These are phyloP conservation scores for Pseudogymnoascus sp. DNA, from an alignment of 2,329 filamentous ascomycete genomes.

Conservation along the genomic window DNA sequence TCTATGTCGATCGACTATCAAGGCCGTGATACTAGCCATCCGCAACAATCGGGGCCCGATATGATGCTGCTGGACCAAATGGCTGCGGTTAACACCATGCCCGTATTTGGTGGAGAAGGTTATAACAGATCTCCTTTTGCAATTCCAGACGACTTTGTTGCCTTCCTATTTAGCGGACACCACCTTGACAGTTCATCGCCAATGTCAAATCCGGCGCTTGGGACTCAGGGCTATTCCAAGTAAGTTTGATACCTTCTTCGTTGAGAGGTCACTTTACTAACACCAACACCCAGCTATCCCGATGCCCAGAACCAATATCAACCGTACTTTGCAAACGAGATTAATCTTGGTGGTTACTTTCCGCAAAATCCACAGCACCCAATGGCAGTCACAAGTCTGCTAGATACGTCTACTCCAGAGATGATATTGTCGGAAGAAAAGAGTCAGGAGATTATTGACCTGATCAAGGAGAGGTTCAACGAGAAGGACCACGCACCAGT, in stretches of 20 bases:
- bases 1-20: constrained; percentile 26
- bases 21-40: constrained; percentile 28
- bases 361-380: constrained; percentile 60
- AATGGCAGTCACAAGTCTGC: constrained; percentile 81
- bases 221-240: constrained; percentile 42
- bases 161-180: constrained; percentile 71
- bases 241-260: constrained; percentile 30
- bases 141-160: constrained; percentile 80
- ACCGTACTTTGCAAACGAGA: constrained; percentile 43
- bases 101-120: constrained; percentile 78
- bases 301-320: constrained; percentile 44
- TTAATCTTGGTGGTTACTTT: constrained; percentile 48
- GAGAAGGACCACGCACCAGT: constrained; percentile 69
- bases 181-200: constrained; percentile 45
- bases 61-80: constrained; percentile 57
- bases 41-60: constrained; percentile 34
- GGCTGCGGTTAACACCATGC: constrained; percentile 60
- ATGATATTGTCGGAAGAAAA: constrained; percentile 81
- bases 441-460: constrained; percentile 70
- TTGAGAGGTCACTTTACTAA: constrained; percentile 8
- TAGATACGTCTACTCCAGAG: constrained; percentile 73
- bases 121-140: constrained; percentile 77
- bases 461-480: constrained; percentile 75
- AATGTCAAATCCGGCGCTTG: constrained; percentile 43
- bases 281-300: constrained; percentile 38